Evolutionary conservation across 306 rosid species (phyloP).

Genomic region (Biancaea sappan): DNA sequence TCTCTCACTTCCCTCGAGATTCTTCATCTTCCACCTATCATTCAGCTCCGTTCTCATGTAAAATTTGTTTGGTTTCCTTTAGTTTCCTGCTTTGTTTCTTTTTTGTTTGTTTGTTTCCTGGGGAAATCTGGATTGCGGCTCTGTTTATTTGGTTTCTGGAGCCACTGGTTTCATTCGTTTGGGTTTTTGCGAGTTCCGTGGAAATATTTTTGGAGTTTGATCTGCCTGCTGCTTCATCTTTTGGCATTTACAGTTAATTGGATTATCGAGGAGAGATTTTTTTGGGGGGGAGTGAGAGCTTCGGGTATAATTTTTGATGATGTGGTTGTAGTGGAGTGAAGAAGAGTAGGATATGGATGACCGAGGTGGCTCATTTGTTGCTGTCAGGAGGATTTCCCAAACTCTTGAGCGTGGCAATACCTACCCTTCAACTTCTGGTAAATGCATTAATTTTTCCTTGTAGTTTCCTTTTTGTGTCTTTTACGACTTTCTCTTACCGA

Average conservation of each 20-base stretch:
- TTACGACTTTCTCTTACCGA: slow-evolving; percentile 15
- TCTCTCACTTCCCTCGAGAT: slow-evolving; percentile 28
- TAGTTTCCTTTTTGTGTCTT: slow-evolving; percentile 19
- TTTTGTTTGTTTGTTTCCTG: slow-evolving; percentile 23
- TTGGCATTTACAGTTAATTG: slow-evolving; percentile 7
- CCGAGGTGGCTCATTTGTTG: slow-evolving; percentile 96
- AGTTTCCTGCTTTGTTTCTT: neutral
- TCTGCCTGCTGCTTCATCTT: neutral
- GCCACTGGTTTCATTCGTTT: neutral
- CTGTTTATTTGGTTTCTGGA: slow-evolving; percentile 3
- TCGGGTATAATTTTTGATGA: slow-evolving; percentile 8
- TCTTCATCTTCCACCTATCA: slow-evolving; percentile 31
- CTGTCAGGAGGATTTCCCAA: slow-evolving; percentile 94
- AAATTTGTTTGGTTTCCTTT: neutral
- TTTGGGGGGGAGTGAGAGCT: slow-evolving; percentile 10
- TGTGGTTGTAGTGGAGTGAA: slow-evolving; percentile 26
- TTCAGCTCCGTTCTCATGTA: neutral
- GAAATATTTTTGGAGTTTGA: neutral
- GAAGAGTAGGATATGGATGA: slow-evolving; percentile 63
- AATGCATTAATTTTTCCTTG: slow-evolving; percentile 8
- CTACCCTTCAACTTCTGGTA: slow-evolving; percentile 88
- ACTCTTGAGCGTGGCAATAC: slow-evolving; percentile 86
- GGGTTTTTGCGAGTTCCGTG: neutral
- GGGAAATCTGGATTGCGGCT: slow-evolving; percentile 11
- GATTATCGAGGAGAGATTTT: slow-evolving; percentile 23